phyloP scores from a whole-genome alignment of 148 eudicot species.

The Amaranthus palmeri region DNA sequence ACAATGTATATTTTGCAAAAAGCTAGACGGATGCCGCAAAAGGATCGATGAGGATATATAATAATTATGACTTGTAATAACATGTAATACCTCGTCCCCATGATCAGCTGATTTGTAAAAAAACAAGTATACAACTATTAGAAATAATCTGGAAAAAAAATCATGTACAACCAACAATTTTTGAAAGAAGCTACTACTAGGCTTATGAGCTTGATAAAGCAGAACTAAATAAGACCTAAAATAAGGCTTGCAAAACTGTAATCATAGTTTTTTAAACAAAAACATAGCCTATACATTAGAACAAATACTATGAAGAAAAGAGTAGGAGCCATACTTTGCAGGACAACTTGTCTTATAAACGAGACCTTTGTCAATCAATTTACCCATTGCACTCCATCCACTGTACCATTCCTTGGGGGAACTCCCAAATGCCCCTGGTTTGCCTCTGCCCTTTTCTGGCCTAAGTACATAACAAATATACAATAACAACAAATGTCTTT shows the following conservation, averaged over 20 bases:
- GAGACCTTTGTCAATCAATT: slow-evolving; percentile 63
- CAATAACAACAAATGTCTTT: background rate
- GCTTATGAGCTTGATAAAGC: background rate
- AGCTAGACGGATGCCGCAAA: too few relatives aligned
- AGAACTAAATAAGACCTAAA: background rate
- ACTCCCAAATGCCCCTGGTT: slow-evolving; percentile 68
- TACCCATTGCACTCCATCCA: slow-evolving; percentile 94
- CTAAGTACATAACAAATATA: slow-evolving; percentile 35
- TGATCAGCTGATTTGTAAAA: too few relatives aligned
- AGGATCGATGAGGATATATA: too few relatives aligned
- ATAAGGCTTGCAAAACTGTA: background rate
- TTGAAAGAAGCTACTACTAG: background rate
- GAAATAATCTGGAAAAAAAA: background rate
- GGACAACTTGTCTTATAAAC: slow-evolving; percentile 81
- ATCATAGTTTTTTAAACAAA: background rate
- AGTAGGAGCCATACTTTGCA: slow-evolving; percentile 64
- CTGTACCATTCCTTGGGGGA: slow-evolving; percentile 84
- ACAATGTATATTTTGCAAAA: too few relatives aligned
- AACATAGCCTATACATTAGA: background rate
- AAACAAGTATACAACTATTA: too few relatives aligned
- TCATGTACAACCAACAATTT: background rate
- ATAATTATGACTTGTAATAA: too few relatives aligned
- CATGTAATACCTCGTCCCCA: too few relatives aligned
- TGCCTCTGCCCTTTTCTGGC: slow-evolving; percentile 75
- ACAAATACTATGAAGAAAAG: slow-evolving; percentile 13